Percentiles rank a stretch among this genome's conserved stretches.
These are phyloP conservation scores for Cryptosporidium sp. DNA, from an alignment of 169 alveolate species.

Conservation along the genomic window DNA sequence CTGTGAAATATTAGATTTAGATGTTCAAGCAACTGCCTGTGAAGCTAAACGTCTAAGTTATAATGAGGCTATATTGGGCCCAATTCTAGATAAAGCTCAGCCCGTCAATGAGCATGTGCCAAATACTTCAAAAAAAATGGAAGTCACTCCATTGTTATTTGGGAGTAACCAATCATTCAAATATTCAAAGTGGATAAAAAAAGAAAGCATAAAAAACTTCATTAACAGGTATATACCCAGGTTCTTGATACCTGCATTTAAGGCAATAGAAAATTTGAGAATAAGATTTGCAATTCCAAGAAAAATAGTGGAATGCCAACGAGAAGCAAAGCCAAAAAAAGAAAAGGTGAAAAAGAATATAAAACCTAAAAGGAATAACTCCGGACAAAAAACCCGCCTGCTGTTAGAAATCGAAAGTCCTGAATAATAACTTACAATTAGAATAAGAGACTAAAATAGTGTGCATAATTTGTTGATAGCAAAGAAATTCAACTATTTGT, in stretches of 20 bases:
- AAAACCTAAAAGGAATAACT: background rate
- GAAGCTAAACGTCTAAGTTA: background rate
- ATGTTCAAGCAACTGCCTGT: background rate
- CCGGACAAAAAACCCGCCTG: constrained; percentile 1
- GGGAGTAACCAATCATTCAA: constrained; percentile 5
- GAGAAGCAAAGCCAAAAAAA: background rate
- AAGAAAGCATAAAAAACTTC: constrained; percentile 12
- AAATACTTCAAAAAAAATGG: background rate
- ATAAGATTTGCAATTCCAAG: constrained; percentile 63
- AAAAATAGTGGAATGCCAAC: background rate
- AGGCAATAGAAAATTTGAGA: constrained; percentile 40
- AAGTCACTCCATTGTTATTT: background rate
- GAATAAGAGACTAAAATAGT: background rate
- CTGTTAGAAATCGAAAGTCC: background rate
- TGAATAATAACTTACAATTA: background rate
- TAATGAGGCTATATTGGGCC: background rate
- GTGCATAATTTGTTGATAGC: background rate
- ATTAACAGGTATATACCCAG: constrained; percentile 60
- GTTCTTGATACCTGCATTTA: constrained; percentile 55
- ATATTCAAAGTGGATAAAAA: constrained; percentile 57
- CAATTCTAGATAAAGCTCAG: background rate
- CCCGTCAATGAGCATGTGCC: background rate
- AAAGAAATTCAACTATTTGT: constrained; percentile 2
- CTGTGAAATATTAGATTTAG: background rate
- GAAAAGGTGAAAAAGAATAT: background rate